Evolutionary conservation across 202 grass and related monocot species (phyloP).

Genomic region (Hordeum pubiflorum): DNA sequence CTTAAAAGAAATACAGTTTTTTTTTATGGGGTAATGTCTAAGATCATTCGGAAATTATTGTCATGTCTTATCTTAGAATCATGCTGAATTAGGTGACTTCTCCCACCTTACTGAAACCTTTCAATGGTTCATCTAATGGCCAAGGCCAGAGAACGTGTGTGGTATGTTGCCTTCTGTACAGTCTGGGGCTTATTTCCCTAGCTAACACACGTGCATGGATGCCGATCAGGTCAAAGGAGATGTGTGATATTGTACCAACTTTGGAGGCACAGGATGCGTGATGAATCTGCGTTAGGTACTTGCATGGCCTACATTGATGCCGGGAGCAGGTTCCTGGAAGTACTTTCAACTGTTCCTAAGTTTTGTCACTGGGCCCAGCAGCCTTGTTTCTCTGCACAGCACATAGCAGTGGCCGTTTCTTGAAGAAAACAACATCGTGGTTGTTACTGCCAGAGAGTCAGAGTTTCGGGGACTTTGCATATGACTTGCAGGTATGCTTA

Average conservation of each 20-base stretch:
- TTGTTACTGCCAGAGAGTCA: background rate
- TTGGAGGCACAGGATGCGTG: slow-evolving; percentile 1
- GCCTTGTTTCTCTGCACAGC: slow-evolving; percentile 19
- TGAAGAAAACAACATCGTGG: slow-evolving; percentile 15
- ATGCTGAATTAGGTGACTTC: background rate
- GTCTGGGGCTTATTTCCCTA: background rate
- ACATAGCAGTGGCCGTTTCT: slow-evolving; percentile 27
- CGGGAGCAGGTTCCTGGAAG: slow-evolving; percentile 19
- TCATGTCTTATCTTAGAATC: background rate
- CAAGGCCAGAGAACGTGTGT: background rate
- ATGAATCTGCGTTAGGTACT: slow-evolving; percentile 35
- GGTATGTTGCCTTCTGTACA: slow-evolving; percentile 9
- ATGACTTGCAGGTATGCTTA: background rate
- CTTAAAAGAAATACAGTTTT: background rate
- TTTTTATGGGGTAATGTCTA: slow-evolving; percentile 2
- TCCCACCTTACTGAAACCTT: background rate
- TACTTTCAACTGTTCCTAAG: background rate
- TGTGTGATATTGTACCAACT: slow-evolving; percentile 31
- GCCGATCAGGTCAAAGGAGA: slow-evolving; percentile 24
- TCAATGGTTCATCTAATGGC: background rate
- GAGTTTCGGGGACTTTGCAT: background rate
- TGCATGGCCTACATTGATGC: slow-evolving; percentile 16
- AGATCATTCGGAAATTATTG: background rate
- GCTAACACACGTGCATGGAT: slow-evolving; percentile 20
- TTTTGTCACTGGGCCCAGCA: background rate